Conservation (phyloP, 139 green algal species). For the Coelastrella sp. region DNA sequence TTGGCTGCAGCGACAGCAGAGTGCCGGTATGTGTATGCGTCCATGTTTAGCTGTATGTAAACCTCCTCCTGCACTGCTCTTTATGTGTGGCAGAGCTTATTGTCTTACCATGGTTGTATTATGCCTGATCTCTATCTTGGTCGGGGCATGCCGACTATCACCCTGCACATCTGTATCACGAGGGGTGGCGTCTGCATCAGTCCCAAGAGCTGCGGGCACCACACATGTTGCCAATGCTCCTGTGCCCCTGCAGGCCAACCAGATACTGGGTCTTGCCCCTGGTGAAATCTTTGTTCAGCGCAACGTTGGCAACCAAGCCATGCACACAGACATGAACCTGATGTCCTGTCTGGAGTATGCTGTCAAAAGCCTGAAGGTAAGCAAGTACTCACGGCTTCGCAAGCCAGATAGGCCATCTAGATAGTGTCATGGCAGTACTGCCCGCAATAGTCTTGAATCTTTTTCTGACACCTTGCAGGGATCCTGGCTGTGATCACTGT, state of each 20-base stretch:
- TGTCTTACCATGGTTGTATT: too few relatives aligned
- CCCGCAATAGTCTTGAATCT: too few relatives aligned
- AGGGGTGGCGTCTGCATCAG: too few relatives aligned
- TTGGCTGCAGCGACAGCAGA: slow-evolving; percentile 83
- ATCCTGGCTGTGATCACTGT: too few relatives aligned
- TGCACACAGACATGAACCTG: slow-evolving; percentile 85
- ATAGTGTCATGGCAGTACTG: background rate
- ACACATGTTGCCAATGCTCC: background rate
- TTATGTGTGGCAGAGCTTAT: background rate
- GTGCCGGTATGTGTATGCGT: slow-evolving; percentile 61
- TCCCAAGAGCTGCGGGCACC: background rate
- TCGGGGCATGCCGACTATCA: background rate
- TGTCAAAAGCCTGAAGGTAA: slow-evolving; percentile 74
- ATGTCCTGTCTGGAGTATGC: slow-evolving; percentile 84
- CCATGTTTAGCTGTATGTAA: background rate
- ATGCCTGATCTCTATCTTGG: background rate
- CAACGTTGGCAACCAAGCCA: slow-evolving; percentile 89
- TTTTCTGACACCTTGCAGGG: too few relatives aligned
- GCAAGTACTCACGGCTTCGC: background rate
- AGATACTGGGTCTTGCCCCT: slow-evolving; percentile 77
- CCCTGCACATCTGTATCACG: too few relatives aligned
- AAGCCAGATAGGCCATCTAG: background rate
- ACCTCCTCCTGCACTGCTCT: background rate
- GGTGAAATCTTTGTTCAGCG: slow-evolving; percentile 88
- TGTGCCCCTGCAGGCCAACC: slow-evolving; percentile 63